Evolutionary conservation across 352 stramenopile species (phyloP), one percentile per base, ranked within the genome.

Genomic region (Phytophthora boehmeriae): DNA sequence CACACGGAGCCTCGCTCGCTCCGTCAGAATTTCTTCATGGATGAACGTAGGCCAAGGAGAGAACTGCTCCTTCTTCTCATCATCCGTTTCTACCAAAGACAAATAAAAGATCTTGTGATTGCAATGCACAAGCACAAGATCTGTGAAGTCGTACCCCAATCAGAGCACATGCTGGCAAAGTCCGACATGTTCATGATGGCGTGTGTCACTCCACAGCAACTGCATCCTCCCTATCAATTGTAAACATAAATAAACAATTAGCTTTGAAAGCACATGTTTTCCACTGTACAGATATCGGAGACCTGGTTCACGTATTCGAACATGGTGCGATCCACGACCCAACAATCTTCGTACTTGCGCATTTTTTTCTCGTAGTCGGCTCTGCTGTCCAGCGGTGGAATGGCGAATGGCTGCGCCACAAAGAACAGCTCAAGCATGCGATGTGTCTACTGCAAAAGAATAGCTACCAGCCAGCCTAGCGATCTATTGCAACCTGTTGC

Each of bases 281-380:
- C 20, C 27, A 9, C 19, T 48, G 0, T n/a, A 16, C 2, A 17
- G 4, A 17, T 20, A 28, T 11, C n/a, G 22, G 34, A 14, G 8
- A 90, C 83, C 73, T 93, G 81, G 63, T 93, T 93, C 36, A 98
- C 80, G 68, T 97, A 98, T 62, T 98, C 90, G 76, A 98, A 98
- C 87, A 98, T 93, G 30, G 88, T 96, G 41, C 89, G 86, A 73
- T 98, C 93, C 35, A 98, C 86, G 47, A 98, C 87, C 88, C 86
- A 95, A 20, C 69, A 75, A 60, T 95, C 86, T 17, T 92, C 77
- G 62, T 89, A 93, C 54, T 86, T 85, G 44, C 76, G 72, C 76
- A 93, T 10, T 49, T 2, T 27, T 11, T 34, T 36, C 47, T 13
- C 16, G 30, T 4, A 32, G 1, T n/a, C 14, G 4, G 11, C 51